These are phyloP conservation scores for Candida maesae DNA, from an alignment of 805 yeast genomes.

Conservation along the genomic window DNA sequence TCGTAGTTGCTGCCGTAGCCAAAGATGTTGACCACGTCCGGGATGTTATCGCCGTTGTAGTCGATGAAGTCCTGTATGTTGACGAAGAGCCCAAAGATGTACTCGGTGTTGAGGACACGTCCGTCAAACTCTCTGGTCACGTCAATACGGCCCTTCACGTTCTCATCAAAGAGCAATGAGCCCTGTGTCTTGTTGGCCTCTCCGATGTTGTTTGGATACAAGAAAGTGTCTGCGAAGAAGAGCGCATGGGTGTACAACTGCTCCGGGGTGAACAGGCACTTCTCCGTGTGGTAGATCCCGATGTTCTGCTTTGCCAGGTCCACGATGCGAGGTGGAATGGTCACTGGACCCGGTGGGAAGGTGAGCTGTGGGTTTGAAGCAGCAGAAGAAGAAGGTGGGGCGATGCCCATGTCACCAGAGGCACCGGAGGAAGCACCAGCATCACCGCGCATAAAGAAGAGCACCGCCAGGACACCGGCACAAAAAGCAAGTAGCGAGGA, in stretches of 20 bases:
- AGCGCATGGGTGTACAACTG: constrained; percentile 11
- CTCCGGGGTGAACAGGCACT: constrained; percentile 5
- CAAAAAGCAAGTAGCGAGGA: too few species aligned
- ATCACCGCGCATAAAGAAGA: too few species aligned
- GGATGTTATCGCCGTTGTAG: neutral
- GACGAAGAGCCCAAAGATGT: constrained; percentile 25
- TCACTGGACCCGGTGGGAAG: neutral
- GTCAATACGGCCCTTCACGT: constrained; percentile 20
- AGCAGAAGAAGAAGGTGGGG: too few species aligned
- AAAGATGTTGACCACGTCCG: constrained; percentile 8
- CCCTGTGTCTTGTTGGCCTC: constrained; percentile 19
- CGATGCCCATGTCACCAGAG: too few species aligned
- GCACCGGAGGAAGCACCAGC: too few species aligned
- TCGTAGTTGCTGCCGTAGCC: constrained; percentile 16
- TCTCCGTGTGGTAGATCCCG: neutral
- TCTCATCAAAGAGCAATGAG: constrained; percentile 21
- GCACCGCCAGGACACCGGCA: too few species aligned
- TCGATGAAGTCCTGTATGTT: constrained; percentile 5
- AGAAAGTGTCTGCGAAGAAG: constrained; percentile 25
- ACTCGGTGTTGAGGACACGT: constrained; percentile 25
- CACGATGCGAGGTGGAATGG: constrained; percentile 30
- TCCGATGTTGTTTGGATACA: constrained; percentile 14
- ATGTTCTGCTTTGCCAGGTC: neutral
- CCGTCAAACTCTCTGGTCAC: constrained; percentile 24
- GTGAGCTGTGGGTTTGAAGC: neutral